These are phyloP conservation scores for Kwoniella sp. DNA, from an alignment of 768 basidiomycete genomes.

Conservation along the genomic window DNA sequence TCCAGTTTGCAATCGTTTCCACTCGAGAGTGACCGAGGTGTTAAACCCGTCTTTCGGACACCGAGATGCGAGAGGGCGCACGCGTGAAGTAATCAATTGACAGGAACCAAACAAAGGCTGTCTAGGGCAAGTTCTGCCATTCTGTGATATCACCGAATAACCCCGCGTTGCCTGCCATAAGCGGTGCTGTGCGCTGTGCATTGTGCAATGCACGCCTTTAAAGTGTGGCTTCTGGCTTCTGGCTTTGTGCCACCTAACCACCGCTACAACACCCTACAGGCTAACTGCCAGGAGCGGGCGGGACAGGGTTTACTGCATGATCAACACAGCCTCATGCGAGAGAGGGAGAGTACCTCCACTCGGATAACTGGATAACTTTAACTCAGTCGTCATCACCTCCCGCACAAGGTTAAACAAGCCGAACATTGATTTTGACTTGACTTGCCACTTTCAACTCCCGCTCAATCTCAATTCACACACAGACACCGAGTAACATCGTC, in stretches of 20 bases:
- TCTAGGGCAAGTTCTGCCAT: neutral
- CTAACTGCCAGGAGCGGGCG: slow-evolving; percentile 16
- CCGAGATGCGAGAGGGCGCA: too few species aligned
- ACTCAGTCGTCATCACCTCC: neutral
- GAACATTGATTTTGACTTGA: neutral
- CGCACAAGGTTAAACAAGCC: neutral
- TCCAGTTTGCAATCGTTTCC: too few species aligned
- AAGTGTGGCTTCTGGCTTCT: neutral
- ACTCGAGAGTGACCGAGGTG: too few species aligned
- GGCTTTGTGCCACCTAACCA: too few species aligned
- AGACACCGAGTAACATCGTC: too few species aligned
- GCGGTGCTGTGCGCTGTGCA: neutral
- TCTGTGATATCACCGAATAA: neutral
- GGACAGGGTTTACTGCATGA: too few species aligned
- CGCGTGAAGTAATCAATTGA: too few species aligned
- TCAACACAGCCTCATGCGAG: neutral
- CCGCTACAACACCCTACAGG: neutral
- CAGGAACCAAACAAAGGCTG: neutral
- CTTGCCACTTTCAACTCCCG: slow-evolving; percentile 5
- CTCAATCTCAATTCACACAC: too few species aligned
- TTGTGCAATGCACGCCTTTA: neutral
- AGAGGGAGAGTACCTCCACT: slow-evolving; percentile 22
- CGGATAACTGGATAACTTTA: neutral
- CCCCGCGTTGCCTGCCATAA: neutral
- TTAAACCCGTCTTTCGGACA: too few species aligned